Conservation (phyloP, 2,329 filamentous ascomycete genomes). For the Aspergillus aculeatus region DNA sequence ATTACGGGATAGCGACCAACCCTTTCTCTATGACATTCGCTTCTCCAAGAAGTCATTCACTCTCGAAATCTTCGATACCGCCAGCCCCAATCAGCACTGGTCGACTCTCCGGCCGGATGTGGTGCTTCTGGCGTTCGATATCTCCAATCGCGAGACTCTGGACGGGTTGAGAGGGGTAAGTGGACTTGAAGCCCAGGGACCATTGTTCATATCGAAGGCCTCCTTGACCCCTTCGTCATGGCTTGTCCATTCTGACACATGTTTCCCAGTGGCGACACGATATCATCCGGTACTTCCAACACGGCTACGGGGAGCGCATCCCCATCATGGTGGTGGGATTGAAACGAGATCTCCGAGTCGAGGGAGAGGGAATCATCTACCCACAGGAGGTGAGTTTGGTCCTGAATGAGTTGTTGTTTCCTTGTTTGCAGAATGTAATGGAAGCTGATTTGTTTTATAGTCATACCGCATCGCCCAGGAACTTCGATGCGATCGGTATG, state of each 20-base stretch:
- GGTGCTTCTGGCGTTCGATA: constrained; percentile 59
- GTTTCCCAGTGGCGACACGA: constrained; percentile 43
- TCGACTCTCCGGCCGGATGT: constrained; percentile 54
- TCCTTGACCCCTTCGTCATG: neutral
- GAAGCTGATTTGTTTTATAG: constrained; percentile 24
- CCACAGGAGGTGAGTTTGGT: constrained; percentile 39
- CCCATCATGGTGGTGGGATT: constrained; percentile 61
- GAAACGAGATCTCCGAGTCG: constrained; percentile 56
- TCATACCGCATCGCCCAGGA: constrained; percentile 59
- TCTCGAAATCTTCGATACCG: constrained; percentile 58
- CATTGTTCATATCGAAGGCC: too few relatives aligned
- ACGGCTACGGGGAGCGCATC: constrained; percentile 43
- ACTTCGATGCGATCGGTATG: constrained; percentile 61
- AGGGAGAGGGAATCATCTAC: constrained; percentile 45
- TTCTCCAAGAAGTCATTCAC: constrained; percentile 56
- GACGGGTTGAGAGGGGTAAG: constrained; percentile 45
- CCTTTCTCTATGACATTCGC: constrained; percentile 58
- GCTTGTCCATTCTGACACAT: neutral
- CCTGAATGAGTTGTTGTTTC: too few relatives aligned
- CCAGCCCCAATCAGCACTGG: constrained; percentile 56
- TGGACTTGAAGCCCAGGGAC: neutral
- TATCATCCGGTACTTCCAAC: constrained; percentile 52
- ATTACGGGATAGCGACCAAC: constrained; percentile 57
- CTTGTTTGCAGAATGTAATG: too few relatives aligned
- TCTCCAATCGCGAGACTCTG: constrained; percentile 54